Conservation (phyloP, 2,329 filamentous ascomycete genomes). For the Chaetomium sp. region DNA sequence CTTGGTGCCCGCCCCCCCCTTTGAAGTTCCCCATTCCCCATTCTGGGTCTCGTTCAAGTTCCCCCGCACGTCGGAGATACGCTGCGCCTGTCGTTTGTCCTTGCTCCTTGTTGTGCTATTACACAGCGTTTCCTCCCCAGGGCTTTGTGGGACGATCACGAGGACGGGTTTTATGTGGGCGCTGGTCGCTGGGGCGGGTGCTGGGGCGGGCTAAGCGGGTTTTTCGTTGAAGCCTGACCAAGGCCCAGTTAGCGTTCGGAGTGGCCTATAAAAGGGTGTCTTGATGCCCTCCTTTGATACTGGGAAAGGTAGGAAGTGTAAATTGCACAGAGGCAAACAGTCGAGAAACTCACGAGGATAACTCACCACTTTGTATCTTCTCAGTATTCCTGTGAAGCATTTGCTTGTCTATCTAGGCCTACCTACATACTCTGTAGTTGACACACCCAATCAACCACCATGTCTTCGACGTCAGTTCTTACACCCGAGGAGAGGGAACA, state of each 20-base stretch:
- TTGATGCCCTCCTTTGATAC: neutral
- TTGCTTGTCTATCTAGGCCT: too few species aligned
- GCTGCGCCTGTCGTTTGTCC: neutral
- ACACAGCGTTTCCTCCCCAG: too few species aligned
- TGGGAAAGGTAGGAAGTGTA: neutral
- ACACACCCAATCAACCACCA: constrained; percentile 4
- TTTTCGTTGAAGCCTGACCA: neutral
- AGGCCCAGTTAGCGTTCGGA: neutral
- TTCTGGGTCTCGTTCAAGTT: neutral
- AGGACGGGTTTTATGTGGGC: neutral
- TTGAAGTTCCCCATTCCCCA: too few species aligned
- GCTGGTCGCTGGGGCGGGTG: too few species aligned
- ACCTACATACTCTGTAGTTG: too few species aligned
- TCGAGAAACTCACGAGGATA: too few species aligned
- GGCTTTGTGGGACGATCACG: constrained; percentile 7
- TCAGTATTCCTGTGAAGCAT: too few species aligned
- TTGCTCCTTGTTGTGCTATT: too few species aligned
- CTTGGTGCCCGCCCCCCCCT: neutral
- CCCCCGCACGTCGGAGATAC: constrained; percentile 17
- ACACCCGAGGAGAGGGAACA: constrained; percentile 36
- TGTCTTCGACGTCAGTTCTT: constrained; percentile 25
- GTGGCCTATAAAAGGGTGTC: constrained; percentile 7
- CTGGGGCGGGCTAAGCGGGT: too few species aligned
- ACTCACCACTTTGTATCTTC: too few species aligned
- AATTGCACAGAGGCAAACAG: too few species aligned